Base-by-base conservation (phyloP, 768 basidiomycete genomes). In the Amanita exitialis region DNA sequence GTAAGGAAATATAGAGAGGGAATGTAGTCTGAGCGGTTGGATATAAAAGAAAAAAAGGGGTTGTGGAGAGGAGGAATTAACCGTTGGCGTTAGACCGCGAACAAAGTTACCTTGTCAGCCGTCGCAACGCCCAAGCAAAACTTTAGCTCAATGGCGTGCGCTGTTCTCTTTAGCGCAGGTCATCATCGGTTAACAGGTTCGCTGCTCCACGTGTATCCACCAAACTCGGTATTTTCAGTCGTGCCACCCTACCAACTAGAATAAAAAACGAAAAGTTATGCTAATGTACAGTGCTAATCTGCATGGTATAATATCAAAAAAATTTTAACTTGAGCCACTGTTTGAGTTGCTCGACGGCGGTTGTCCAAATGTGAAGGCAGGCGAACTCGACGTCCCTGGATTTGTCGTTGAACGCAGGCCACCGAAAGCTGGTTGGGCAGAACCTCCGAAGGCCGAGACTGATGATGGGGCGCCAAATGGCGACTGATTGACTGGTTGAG, bases 211-310 rank as follows among this genome's bases (percentile, higher is more conserved):
- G 7, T 18, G n/a, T 44, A 28, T 9, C 8, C 38, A 18, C 38
- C 43, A 28, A 16, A 35, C 35, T 35, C 25, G 36, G 15, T n/a
- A 38, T 28, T 12, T 20, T 27, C n/a, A n/a, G 30, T 32, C 10
- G 7, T 23, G 23, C 20, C n/a, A 20, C 27, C 44, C n/a, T n/a
- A n/a, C 35, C 18, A 47, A 47, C 13, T 12, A 25, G 4, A 32
- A 46, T 28, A 46, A 47, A 21, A 18, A 47, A 47, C 35, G 23
- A 47, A 47, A 38, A 18, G 32, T 27, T 41, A 37, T 23, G 28
- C 42, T 51, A 51, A 44, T 42, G 34, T 51, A 51, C 50, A 51
- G 32, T 32, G 32, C 32, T 32, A 32, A 32, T 51, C 38, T 28
- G 18, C 3, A 44, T 44, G 50, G 42, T 51, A 51, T 51, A 38